Evolutionary conservation across 345 rosid genomes (phyloP), one percentile per base, ranked within the genome.

Genomic region (Gossypium bickii): DNA sequence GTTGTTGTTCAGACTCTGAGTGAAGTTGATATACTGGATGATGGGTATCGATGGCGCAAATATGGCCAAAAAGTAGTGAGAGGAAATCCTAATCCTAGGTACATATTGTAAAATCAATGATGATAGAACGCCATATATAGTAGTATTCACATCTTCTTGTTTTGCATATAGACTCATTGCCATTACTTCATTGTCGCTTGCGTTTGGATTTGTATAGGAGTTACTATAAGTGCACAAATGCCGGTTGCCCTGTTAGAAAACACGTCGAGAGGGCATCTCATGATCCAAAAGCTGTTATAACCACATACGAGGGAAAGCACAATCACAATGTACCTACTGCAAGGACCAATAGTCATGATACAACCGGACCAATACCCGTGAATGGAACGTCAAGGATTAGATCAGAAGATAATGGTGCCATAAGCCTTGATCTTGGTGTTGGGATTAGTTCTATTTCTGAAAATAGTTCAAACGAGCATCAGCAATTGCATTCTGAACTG

Each of bases 61-160:
- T 95, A 95, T 86, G 99, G 98, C 74, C 99, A 95, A 86, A 95
- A 95, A 85, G 97, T 95, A 77, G 99, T 95, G 55, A 86, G 97
- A 73, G 98, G 98, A 77, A 95, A 95, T 86, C 98, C 99, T 68
- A 95, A 95, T 83, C 99, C 99, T 68, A 90, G 99, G 99, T 93
- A 80, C 71, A 34, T 4, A 34, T 34, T 4, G 38, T 34, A 34
- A 34, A 4, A 34, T 34, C 38, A 34, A 34, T 34, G 38, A 4
- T 34, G 38, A 73, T 80, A 34, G 38, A 34, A 34, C 38, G 38
- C 38, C 38, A 4, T 4, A 34, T 34, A 34, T 34, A 29, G 34
- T 34, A 34, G 38, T 4, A 34, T 34, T 34, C 38, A 34, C 6
- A 34, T 34, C 38, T 4, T 29, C 7, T 34, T 34, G 41, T 34